Evolutionary conservation across 2,329 filamentous ascomycete species (phyloP), one percentile per base, ranked within the genome.

Genomic region (Paramyrothecium sp.): DNA sequence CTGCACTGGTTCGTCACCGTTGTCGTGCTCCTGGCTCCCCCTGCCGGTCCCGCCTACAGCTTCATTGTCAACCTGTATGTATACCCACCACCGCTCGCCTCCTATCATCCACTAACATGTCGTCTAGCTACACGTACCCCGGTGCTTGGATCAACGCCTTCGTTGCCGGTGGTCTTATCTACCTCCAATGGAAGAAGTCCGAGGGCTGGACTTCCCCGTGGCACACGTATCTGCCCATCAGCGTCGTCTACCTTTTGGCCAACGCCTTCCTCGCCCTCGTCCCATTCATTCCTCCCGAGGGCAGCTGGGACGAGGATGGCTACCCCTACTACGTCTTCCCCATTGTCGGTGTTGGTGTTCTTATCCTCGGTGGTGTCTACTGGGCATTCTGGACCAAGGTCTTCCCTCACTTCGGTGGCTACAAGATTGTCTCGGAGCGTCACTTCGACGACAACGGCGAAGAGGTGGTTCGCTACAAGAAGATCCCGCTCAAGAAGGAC

Each of bases 21-120:
- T 57, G 79, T 90, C 49, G 79, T 90, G 13, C 80, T 91, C 33
- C 69, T 89, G 3, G 87, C 86, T 0, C 87, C 87, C 1, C 88
- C 88, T 0, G 82, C 86, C 0, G 88, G 87, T 0, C 81, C 87
- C 17, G 87, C 87, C 0, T 90, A 90, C 70, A 88, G 87, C 70
- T 90, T 90, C 64, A 80, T 87, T 46, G 77, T 84, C 53, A 82
- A 85, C 60, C 68, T 87, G 51, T 81, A 78, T 19, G 62, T 57
- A 19, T 34, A 30, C 38, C 7, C 21, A 19, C 20, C 33, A 26
- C 3, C 22, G 38, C 21, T 5, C 8, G n/a, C n/a, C n/a, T n/a
- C n/a, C n/a, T n/a, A n/a, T n/a, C n/a, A n/a, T n/a, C n/a, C n/a
- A n/a, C n/a, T n/a, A n/a, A n/a, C n/a, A n/a, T n/a, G n/a, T 22